Base-by-base conservation (phyloP, 345 rosid genomes). In the Cardamine resedifolia region DNA sequence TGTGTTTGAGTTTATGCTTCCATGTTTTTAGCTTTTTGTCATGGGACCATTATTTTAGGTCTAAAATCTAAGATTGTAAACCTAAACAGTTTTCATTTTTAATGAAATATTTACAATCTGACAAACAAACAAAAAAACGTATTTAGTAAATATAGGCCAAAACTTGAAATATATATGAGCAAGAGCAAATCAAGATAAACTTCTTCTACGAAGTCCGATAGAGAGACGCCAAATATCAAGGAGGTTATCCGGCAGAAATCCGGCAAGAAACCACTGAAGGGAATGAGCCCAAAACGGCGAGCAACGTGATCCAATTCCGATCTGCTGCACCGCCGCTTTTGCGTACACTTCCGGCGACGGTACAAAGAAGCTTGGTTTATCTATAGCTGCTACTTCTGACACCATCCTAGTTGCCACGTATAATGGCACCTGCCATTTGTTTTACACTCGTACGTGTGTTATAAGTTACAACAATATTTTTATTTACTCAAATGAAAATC, bases 181-280 rank as follows among this genome's bases (percentile, higher is more conserved):
- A 36, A 34, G 39, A 55, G 52, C 6, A 7, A 7, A 3, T 26
- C 49, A 60, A 67, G 78, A 61, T 30, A 61, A 45, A 14, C 26
- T 33, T 56, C 88, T 78, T 64, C 97, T 79, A 34, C 64, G 68
- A 33, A 87, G 78, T 7, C 92, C 98, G 12, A 91, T 70, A 11
- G 91, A 87, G 26, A 94, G 83, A 62, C 97, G 92, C 98, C 98
- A 91, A 12, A 79, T 70, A 64, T 91, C 92, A 30, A 90, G 86
- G 16, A 87, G 20, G 16, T 75, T 6, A 10, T 82, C 80, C 0
- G 96, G 96, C 26, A 89, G 34, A 50, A 85, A 60, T 14, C 78
- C 55, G 5, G 80, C 87, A 3, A 90, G 72, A 66, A 72, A 80
- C 98, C 97, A 88, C 59, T 93, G 98, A 52, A 87, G 59, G 0